These are phyloP conservation scores for Alternaria metachromatica DNA, from an alignment of 2,329 filamentous ascomycete genomes.

Conservation along the genomic window DNA sequence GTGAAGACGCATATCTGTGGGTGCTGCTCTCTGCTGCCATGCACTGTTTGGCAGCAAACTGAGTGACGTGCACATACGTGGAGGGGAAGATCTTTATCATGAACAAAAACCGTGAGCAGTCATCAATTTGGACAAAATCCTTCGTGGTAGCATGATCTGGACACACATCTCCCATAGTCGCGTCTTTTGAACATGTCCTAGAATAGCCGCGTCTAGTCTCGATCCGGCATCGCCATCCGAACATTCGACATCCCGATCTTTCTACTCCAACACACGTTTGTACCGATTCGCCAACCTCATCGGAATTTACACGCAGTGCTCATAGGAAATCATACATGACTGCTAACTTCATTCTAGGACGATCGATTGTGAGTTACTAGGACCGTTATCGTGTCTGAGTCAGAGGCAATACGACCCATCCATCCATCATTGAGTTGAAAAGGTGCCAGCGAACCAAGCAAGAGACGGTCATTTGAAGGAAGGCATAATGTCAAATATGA, in stretches of 20 bases:
- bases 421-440: not conserved
- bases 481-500: conserved; percentile 23
- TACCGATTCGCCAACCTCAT: not conserved
- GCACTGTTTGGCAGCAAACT: not conserved
- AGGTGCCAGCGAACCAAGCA: not conserved
- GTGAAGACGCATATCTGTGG: not conserved
- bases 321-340: accelerated
- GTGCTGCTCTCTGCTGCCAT: not conserved
- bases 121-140: not conserved
- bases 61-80: not conserved
- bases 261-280: not conserved
- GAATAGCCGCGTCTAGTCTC: conserved; percentile 16
- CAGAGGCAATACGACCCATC: not conserved
- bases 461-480: not conserved
- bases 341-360: not conserved
- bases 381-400: not conserved
- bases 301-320: not conserved
- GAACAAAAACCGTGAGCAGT: not conserved
- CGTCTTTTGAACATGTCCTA: conserved; percentile 1
- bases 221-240: conserved; percentile 13
- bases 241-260: not conserved
- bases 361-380: not conserved
- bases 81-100: not conserved
- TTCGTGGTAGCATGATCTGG: not conserved
- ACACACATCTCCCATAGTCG: not conserved